Evolutionary conservation across 2,329 filamentous ascomycete genomes (phyloP).

Genomic region (Daldinia eschscholtzii): DNA sequence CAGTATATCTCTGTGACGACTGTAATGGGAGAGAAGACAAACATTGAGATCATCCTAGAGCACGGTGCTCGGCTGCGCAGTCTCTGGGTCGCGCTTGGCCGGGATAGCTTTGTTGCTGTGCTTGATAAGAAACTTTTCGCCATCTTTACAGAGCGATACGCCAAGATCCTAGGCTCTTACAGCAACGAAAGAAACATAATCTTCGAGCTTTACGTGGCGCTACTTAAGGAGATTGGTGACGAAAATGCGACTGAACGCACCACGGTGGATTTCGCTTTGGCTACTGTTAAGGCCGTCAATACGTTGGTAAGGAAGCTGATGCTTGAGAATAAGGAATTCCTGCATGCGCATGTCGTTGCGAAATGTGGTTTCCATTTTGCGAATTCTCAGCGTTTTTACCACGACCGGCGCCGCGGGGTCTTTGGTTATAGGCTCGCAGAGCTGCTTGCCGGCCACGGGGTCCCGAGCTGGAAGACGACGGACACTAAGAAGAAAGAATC

Average conservation of each 20-base stretch:
- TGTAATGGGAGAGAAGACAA: constrained; percentile 21
- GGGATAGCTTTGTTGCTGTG: not conserved
- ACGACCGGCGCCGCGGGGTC: constrained; percentile 54
- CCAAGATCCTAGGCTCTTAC: not conserved
- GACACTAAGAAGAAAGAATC: constrained; percentile 44
- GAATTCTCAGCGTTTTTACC: constrained; percentile 58
- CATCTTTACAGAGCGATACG: not conserved
- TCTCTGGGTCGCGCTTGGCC: not conserved
- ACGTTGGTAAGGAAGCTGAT: constrained; percentile 47
- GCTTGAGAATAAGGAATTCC: not conserved
- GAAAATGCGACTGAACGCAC: constrained; percentile 51
- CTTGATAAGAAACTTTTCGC: not conserved
- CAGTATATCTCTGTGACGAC: constrained; percentile 51
- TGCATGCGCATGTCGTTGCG: constrained; percentile 57
- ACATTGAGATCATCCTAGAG: not conserved
- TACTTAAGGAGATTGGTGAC: constrained; percentile 56
- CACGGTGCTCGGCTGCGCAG: not conserved
- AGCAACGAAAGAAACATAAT: not conserved
- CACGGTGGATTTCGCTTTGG: constrained; percentile 55
- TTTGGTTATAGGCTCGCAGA: constrained; percentile 62
- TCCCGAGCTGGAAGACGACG: constrained; percentile 50
- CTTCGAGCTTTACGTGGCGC: constrained; percentile 56
- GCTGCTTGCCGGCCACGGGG: constrained; percentile 58
- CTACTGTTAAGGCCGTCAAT: constrained; percentile 58
- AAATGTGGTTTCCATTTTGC: constrained; percentile 59